phyloP scores from a whole-genome alignment of 495 filamentous ascomycete genomes.

The Neurospora cerealis region DNA sequence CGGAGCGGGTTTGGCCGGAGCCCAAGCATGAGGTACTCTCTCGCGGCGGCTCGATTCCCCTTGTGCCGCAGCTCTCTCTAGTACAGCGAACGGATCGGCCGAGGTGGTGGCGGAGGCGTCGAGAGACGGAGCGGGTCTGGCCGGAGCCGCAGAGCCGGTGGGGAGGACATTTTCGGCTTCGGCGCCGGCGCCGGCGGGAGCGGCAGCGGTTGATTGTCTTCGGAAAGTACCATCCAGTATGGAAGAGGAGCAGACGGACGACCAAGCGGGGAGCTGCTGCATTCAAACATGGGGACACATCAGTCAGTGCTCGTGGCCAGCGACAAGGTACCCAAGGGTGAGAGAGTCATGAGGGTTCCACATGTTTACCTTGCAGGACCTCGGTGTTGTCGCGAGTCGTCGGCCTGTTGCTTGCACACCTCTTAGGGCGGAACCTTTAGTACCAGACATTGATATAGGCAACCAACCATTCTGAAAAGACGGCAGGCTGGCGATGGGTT shows the following conservation, averaged over 20 bases:
- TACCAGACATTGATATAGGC: conserved; percentile 17
- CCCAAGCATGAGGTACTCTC: background rate
- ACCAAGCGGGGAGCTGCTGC: background rate
- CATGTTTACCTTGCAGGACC: background rate
- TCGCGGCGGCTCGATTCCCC: background rate
- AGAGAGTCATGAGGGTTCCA: background rate
- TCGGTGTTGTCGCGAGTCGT: background rate
- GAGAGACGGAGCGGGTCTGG: conserved; percentile 12
- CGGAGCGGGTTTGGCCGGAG: background rate
- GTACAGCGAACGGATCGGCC: background rate
- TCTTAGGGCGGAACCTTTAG: conserved; percentile 14
- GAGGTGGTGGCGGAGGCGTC: background rate
- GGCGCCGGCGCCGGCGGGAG: background rate
- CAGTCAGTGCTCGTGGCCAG: background rate
- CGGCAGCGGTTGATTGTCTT: background rate
- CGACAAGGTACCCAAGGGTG: background rate
- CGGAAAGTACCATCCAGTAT: background rate
- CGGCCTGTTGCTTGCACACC: conserved; percentile 4
- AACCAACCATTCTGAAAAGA: conserved; percentile 3
- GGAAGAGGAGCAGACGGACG: background rate
- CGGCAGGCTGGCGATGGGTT: background rate
- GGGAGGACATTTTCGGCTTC: background rate
- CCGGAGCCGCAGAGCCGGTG: conserved; percentile 8
- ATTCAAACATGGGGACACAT: background rate
- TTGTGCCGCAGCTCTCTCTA: background rate